phyloP scores from a whole-genome alignment of 202 grass and related monocot species.

The Carex arenaria region DNA sequence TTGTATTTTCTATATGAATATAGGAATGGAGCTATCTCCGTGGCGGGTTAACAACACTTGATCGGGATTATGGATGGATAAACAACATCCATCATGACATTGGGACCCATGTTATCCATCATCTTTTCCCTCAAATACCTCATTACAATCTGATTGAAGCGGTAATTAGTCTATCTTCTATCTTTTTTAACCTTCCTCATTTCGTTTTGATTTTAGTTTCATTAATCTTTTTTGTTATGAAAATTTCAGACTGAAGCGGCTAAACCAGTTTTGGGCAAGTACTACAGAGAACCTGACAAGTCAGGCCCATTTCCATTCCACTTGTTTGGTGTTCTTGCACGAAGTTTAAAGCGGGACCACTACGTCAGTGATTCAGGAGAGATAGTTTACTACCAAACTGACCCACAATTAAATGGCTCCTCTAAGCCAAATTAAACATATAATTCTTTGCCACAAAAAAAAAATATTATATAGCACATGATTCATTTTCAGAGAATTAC shows the following conservation, averaged over 20 bases:
- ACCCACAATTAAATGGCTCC: conserved; percentile 27
- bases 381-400: conserved; percentile 76
- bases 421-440: conserved; percentile 34
- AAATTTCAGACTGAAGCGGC: conserved; percentile 82
- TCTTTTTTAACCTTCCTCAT: neutral
- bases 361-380: conserved; percentile 81
- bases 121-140: conserved; percentile 95
- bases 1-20: neutral
- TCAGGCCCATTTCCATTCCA: conserved; percentile 73
- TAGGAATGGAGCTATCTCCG: conserved; percentile 99
- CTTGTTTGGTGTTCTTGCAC: conserved; percentile 45
- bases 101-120: conserved; percentile 97
- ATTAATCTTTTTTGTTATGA: conserved; percentile 8
- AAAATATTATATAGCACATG: conserved; percentile 20
- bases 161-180: conserved; percentile 31
- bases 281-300: conserved; percentile 86
- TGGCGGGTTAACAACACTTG: conserved; percentile 87
- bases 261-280: conserved; percentile 93
- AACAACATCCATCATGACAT: conserved; percentile 98
- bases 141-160: conserved; percentile 97
- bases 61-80: conserved; percentile 89
- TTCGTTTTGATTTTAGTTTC: neutral
- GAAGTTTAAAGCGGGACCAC: conserved; percentile 65
- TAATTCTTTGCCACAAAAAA: conserved; percentile 22
- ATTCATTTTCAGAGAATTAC: neutral